A percentile compares a stretch with the other conserved stretches of the same genome.
Evolutionary conservation across 1,139 yeast genomes (phyloP).

Genomic region (Saccharomyces uvarum): DNA sequence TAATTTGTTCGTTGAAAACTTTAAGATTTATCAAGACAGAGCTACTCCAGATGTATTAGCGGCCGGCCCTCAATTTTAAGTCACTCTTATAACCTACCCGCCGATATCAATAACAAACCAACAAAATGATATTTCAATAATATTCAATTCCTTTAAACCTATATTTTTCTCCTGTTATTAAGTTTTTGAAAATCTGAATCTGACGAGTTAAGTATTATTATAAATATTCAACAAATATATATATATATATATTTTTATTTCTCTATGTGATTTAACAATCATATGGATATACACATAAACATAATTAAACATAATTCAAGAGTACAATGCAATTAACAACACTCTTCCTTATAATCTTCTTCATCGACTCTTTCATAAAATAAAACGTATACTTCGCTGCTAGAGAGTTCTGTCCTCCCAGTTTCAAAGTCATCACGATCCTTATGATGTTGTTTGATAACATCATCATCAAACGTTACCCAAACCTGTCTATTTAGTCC

Average conservation of each 20-base stretch:
- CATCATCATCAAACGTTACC: constrained; percentile 66
- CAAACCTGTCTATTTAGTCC: constrained; percentile 36
- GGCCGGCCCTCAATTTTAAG: constrained; percentile 67
- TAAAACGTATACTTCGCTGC: constrained; percentile 59
- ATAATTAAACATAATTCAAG: background rate
- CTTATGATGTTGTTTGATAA: constrained; percentile 37
- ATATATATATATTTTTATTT: background rate
- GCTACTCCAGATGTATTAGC: constrained; percentile 82
- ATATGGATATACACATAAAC: background rate
- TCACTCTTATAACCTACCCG: background rate
- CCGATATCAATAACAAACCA: too few relatives aligned
- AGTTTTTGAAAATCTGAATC: background rate
- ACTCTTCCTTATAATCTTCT: background rate
- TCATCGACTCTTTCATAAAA: constrained; percentile 46
- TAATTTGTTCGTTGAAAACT: constrained; percentile 73
- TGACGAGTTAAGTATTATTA: background rate
- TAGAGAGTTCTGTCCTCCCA: constrained; percentile 36
- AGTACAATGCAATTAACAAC: background rate
- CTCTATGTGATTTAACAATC: too few relatives aligned
- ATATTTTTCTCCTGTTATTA: background rate
- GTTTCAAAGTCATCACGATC: constrained; percentile 39
- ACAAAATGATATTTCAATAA: background rate
- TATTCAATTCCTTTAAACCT: background rate
- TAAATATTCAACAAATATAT: constrained; percentile 6
- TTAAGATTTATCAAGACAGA: constrained; percentile 72